Evolutionary conservation across 768 basidiomycete genomes (phyloP), one percentile per base, ranked within the genome.

Genomic region (Neoboletus subvelutipes): DNA sequence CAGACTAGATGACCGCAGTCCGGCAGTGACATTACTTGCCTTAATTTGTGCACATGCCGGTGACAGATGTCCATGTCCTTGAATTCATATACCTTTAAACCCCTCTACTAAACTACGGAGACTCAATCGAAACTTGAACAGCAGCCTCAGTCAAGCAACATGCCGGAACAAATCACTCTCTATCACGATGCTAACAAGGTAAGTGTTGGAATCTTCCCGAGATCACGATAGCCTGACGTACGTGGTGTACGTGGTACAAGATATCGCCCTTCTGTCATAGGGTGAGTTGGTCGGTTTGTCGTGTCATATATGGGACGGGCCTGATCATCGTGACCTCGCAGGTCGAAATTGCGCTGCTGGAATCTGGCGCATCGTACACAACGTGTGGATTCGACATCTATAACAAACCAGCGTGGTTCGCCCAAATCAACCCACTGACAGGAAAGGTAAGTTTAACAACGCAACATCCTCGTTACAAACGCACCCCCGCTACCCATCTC

Each of bases 341-440:
- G 81, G 77, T 77, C 10, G 81, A 86, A 59, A 71, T 88, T 20
- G 84, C 85, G 0, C 74, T 88, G 18, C 71, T 77, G 9, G 86
- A 87, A 61, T 75, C 81, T 1, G 75, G 78, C 4, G 73, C 79
- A 15, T 59, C 77, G 1, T 83, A 75, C 66, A 82, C 72, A 11
- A 69, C 78, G 4, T 82, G 71, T 50, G 79, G 85, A 60, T 78
- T 88, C 45, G 82, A 87, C 55, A 69, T 88, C 17, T 51, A 59
- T 60, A 83, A 84, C 71, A 89, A 87, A 70, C 86, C 86, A 1
- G 80, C 78, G 52, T 87, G 86, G 86, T 87, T 85, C 63, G 75
- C 80, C 0, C 76, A 82, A 55, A 78, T 86, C 24, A 89, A 88
- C 65, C 82, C 85, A 0, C 79, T 79, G 0, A 62, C 60, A 2